A percentile compares a stretch with the other conserved stretches of the same genome.
phyloP scores from a whole-genome alignment of 805 yeast species.

The Suhomyces tanzawaensis region DNA sequence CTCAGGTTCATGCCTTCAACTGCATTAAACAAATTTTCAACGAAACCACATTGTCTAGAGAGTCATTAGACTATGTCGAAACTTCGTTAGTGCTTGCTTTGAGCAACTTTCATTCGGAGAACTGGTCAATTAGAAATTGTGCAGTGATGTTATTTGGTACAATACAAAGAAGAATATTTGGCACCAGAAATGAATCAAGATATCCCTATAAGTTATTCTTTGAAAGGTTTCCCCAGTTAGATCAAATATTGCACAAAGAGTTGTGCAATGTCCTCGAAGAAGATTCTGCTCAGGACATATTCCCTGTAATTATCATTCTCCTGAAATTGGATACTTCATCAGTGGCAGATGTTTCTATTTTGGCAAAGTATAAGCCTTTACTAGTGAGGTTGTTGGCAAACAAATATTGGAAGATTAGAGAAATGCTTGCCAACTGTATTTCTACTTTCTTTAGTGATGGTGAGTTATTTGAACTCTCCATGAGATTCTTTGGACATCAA shows the following conservation, averaged over 20 bases:
- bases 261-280: slow-evolving; percentile 13
- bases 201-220: slow-evolving; percentile 69
- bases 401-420: slow-evolving; percentile 79
- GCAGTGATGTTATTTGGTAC: slow-evolving; percentile 91
- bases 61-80: slow-evolving; percentile 51
- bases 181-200: slow-evolving; percentile 44
- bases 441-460: slow-evolving; percentile 42
- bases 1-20: slow-evolving; percentile 93
- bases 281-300: slow-evolving; percentile 55
- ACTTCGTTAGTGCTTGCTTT: slow-evolving; percentile 61
- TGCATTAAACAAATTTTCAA: slow-evolving; percentile 72
- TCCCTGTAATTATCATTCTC: slow-evolving; percentile 73
- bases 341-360: slow-evolving; percentile 42
- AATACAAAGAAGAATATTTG: slow-evolving; percentile 76
- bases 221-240: slow-evolving; percentile 55
- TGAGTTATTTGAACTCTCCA: slow-evolving; percentile 16
- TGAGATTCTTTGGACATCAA: slow-evolving; percentile 18
- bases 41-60: slow-evolving; percentile 63
- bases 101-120: slow-evolving; percentile 55
- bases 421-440: slow-evolving; percentile 75
- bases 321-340: slow-evolving; percentile 64
- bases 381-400: slow-evolving; percentile 42
- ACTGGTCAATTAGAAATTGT: slow-evolving; percentile 90
- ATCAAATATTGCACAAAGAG: slow-evolving; percentile 37
- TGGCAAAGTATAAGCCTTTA: slow-evolving; percentile 48